phyloP scores from a whole-genome alignment of 1,284 basidiomycete species.

The Ustilago tritici region DNA sequence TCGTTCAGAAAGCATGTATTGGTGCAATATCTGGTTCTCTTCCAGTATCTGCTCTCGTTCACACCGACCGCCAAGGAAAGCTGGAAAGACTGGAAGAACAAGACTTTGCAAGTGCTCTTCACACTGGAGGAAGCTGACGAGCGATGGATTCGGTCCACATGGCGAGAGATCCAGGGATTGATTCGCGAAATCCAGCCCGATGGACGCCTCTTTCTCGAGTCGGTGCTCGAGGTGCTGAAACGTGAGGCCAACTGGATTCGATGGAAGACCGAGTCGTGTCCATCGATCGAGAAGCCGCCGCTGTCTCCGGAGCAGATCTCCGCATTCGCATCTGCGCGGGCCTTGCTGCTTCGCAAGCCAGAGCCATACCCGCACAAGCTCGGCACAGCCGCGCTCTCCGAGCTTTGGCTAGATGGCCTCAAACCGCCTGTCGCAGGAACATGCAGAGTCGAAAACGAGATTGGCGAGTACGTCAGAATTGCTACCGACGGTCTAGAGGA shows the following conservation, averaged over 20 bases:
- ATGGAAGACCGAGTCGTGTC: conserved; percentile 66
- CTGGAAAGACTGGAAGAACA: conserved; percentile 73
- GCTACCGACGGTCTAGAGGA: conserved; percentile 65
- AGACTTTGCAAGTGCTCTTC: conserved; percentile 51
- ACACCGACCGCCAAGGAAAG: conserved; percentile 77
- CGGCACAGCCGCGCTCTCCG: conserved; percentile 64
- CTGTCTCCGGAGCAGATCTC: conserved; percentile 45
- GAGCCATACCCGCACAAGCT: conserved; percentile 51
- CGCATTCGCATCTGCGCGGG: conserved; percentile 37
- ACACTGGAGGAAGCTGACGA: conserved; percentile 57
- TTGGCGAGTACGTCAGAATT: conserved; percentile 52
- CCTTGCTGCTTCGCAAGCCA: conserved; percentile 28
- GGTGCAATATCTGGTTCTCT: conserved; percentile 84
- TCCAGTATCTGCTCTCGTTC: conserved; percentile 82
- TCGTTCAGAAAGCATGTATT: conserved; percentile 91
- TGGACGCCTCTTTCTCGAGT: conserved; percentile 55
- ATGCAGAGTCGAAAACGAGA: conserved; percentile 52
- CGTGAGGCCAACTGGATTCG: conserved; percentile 62
- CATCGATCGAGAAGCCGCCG: conserved; percentile 59
- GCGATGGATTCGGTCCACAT: conserved; percentile 61
- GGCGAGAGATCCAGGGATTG: conserved; percentile 58
- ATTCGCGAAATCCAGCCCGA: conserved; percentile 59
- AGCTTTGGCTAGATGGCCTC: conserved; percentile 66
- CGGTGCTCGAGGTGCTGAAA: conserved; percentile 55
- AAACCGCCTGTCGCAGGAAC: conserved; percentile 39